Evolutionary conservation across 345 rosid species (phyloP).

Genomic region (Camelina sativa): DNA sequence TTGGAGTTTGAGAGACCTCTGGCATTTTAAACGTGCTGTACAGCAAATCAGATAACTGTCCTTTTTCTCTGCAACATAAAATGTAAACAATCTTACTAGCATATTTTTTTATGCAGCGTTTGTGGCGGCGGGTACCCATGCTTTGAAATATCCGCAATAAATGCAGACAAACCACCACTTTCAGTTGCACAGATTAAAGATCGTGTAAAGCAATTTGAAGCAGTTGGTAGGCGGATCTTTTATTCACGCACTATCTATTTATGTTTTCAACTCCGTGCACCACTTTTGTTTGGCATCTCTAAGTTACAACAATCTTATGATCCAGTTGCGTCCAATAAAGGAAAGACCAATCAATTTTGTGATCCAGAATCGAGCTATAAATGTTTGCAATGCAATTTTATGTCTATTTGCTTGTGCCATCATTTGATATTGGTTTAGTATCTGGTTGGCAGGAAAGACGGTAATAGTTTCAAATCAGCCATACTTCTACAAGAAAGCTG

Average conservation of each 20-base stretch:
- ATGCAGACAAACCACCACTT: constrained; percentile 93
- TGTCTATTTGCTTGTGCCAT: constrained; percentile 2
- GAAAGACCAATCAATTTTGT: not conserved
- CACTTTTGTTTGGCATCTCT: constrained; percentile 21
- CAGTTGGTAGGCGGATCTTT: constrained; percentile 59
- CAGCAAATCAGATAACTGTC: not conserved
- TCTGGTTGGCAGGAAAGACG: constrained; percentile 70
- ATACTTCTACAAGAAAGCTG: constrained; percentile 91
- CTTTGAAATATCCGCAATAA: constrained; percentile 87
- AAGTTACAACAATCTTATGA: constrained; percentile 10
- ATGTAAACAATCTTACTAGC: constrained; percentile 36
- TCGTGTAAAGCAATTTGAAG: constrained; percentile 79
- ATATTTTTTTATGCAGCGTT: constrained; percentile 54
- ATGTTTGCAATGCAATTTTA: constrained; percentile 17
- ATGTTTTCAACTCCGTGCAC: not conserved
- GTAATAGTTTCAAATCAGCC: constrained; percentile 95
- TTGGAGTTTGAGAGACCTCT: constrained; percentile 19
- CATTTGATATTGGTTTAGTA: constrained; percentile 26
- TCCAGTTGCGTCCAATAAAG: constrained; percentile 1
- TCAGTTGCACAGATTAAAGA: constrained; percentile 69
- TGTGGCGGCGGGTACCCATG: constrained; percentile 76
- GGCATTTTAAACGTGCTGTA: not conserved
- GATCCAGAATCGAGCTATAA: constrained; percentile 22
- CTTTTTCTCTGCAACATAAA: not conserved
- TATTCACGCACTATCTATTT: constrained; percentile 13